Conservation (phyloP, 192 early-diverging fungal species). For the Lunasporangiospora selenospora region DNA sequence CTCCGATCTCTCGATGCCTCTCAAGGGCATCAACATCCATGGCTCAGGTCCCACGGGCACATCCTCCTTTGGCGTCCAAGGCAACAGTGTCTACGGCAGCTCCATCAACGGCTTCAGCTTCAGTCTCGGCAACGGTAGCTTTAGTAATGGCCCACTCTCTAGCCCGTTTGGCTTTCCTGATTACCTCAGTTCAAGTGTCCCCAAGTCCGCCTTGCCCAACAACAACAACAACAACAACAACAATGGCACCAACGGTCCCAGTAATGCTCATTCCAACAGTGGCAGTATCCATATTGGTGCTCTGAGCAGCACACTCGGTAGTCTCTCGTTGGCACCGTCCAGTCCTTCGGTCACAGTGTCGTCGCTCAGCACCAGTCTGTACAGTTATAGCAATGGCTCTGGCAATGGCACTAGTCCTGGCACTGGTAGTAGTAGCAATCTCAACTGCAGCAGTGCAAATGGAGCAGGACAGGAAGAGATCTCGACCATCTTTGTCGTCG, state of each 20-base stretch:
- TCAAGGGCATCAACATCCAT: conserved; percentile 43
- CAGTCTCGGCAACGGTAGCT: too few relatives aligned
- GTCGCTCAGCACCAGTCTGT: conserved; percentile 38
- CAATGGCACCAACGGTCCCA: conserved; percentile 24
- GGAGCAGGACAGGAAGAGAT: conserved; percentile 76
- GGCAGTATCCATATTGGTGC: too few relatives aligned
- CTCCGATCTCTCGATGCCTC: conserved; percentile 11
- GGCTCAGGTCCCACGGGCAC: too few relatives aligned
- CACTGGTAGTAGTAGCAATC: too few relatives aligned
- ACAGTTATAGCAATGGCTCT: too few relatives aligned
- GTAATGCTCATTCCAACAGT: too few relatives aligned
- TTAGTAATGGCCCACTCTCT: conserved; percentile 35
- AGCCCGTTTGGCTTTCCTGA: conserved; percentile 45
- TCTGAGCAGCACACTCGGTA: too few relatives aligned
- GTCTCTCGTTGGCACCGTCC: too few relatives aligned
- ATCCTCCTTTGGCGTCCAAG: too few relatives aligned
- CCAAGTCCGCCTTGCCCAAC: too few relatives aligned
- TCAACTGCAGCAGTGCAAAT: neutral
- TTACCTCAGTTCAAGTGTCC: conserved; percentile 42
- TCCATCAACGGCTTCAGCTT: neutral
- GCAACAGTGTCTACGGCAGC: conserved; percentile 1
- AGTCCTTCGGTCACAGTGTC: conserved; percentile 4
- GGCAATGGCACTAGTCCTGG: too few relatives aligned
- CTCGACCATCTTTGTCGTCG: conserved; percentile 99
- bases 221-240: too few relatives aligned